Evolutionary conservation across 345 rosid genomes (phyloP), one percentile per base, ranked within the genome.

Genomic region (Ceriops decandra): DNA sequence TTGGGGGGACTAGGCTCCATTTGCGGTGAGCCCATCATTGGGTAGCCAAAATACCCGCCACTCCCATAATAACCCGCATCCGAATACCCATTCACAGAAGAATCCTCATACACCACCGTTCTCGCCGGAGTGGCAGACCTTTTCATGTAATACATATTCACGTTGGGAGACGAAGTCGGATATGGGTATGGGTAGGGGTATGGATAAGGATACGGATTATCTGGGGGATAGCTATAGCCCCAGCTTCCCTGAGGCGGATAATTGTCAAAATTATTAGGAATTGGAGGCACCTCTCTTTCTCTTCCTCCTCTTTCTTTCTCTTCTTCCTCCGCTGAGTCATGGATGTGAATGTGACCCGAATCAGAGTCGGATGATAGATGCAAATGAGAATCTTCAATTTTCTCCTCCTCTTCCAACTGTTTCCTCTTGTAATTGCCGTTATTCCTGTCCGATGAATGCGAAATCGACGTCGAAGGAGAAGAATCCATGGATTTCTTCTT

Each of bases 101-200:
- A 95, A 76, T 86, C 83, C 78, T 88, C 87, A 62, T 86, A 86
- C 20, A 91, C 82, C 64, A 86, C 80, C 19, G 95, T 85, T 38
- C 80, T 89, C 46, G 87, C 82, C 28, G 92, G 82, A 30, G 95
- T 73, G 11, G 88, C 74, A 19, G 92, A 82, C 77, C 74, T 91
- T 77, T 84, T 91, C 97, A 91, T 93, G 76, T 82, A 91, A 72
- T 88, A 84, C 83, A 69, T 75, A 60, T 68, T 80, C 31, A 62
- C 56, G 69, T 51, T 22, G 28, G 66, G 52, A 66, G 60, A 67
- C 2, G 73, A 7, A 17, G 5, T 35, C 15, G 53, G 28, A 4
- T 24, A 35, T 2, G 66, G 62, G 27, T 70, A n/a, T 21, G 69
- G 68, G 28, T 56, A 54, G 6, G 59, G 74, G 54, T 68, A 54